Conservation (phyloP, 225 moss, liverwort and hornwort genomes). For the Pseudisothecium myosuroides region DNA sequence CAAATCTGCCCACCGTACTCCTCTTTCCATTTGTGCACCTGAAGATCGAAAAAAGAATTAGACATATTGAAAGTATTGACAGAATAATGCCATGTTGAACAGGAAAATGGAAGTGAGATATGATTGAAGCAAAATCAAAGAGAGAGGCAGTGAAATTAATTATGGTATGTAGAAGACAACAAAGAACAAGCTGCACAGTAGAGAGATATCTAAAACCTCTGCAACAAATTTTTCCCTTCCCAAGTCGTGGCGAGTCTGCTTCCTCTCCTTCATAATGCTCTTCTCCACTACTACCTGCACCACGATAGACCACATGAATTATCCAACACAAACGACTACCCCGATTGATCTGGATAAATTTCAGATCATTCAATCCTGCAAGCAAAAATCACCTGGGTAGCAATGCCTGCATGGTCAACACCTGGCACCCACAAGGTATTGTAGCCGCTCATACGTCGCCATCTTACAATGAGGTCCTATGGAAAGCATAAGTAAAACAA, state of each 20-base stretch:
- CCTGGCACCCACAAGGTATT: conserved; percentile 94
- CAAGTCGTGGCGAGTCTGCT: conserved; percentile 75
- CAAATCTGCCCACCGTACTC: conserved; percentile 72
- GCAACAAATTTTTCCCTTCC: conserved; percentile 83
- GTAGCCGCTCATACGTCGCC: conserved; percentile 95
- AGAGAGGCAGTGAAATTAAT: not conserved
- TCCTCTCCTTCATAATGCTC: conserved; percentile 59
- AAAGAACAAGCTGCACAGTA: not conserved
- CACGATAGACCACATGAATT: not conserved
- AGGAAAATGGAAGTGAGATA: not conserved
- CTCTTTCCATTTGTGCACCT: conserved; percentile 93
- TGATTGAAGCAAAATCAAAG: not conserved
- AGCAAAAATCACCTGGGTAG: conserved; percentile 64
- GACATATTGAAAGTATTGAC: not conserved
- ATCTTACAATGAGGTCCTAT: conserved; percentile 72
- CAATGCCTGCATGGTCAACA: conserved; percentile 84
- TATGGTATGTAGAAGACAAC: not conserved
- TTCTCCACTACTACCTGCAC: conserved; percentile 93
- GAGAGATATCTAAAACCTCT: conserved; percentile 36
- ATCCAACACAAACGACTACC: not conserved
- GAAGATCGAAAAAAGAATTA: not conserved
- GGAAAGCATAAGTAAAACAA: not conserved
- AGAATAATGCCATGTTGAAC: not conserved
- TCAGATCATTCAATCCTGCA: not conserved
- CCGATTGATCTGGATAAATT: not conserved